Evolutionary conservation across 2,329 filamentous ascomycete species (phyloP).

Genomic region (Fusarium concolor): DNA sequence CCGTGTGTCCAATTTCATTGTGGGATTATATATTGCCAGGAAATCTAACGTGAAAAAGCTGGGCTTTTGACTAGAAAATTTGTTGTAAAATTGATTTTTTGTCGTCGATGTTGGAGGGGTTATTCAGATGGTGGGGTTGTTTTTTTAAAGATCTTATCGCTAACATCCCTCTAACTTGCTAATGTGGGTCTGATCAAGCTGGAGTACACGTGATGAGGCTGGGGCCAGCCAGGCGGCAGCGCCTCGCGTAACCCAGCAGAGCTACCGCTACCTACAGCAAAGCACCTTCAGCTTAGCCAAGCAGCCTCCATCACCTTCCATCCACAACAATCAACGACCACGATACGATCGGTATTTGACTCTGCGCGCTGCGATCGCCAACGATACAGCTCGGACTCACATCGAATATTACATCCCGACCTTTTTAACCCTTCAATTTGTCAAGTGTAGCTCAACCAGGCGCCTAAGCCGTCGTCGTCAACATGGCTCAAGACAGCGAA

Average conservation of each 20-base stretch:
- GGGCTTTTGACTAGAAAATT: not conserved
- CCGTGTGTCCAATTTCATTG: constrained; percentile 95
- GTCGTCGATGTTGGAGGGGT: constrained; percentile 37
- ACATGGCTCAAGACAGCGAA: constrained; percentile 95
- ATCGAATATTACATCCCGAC: constrained; percentile 10
- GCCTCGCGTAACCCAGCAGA: constrained; percentile 59
- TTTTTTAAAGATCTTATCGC: constrained; percentile 50
- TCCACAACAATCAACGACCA: constrained; percentile 46
- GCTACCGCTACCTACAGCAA: constrained; percentile 48
- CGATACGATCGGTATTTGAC: constrained; percentile 37
- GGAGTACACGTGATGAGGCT: constrained; percentile 50
- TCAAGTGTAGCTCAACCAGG: constrained; percentile 43
- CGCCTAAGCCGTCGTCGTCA: constrained; percentile 53
- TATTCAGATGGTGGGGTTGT: constrained; percentile 47
- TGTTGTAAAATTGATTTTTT: constrained; percentile 5
- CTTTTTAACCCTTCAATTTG: constrained; percentile 25
- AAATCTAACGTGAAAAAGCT: not conserved
- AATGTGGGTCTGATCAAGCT: constrained; percentile 1
- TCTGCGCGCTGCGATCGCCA: constrained; percentile 19
- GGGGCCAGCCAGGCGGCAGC: constrained; percentile 55
- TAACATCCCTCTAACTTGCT: not conserved
- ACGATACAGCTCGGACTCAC: constrained; percentile 16
- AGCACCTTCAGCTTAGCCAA: constrained; percentile 53
- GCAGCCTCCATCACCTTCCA: constrained; percentile 54
- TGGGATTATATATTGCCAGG: constrained; percentile 32